phyloP scores from a whole-genome alignment of 805 yeast species.

The Kodamaea jinghongensis region DNA sequence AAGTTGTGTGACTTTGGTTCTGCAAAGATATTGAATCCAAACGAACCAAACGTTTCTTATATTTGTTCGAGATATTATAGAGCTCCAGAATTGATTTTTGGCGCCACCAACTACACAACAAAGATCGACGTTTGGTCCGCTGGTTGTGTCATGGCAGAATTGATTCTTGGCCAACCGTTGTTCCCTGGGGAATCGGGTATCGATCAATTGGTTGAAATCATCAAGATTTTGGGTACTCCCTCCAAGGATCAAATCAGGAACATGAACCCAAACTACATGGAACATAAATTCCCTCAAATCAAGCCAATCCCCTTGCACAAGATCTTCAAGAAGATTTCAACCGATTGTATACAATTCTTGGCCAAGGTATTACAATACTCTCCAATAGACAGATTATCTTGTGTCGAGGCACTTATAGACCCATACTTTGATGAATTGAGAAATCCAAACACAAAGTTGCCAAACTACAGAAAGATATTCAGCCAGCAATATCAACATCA shows the following conservation, averaged over 20 bases:
- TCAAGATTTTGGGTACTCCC: slow-evolving; percentile 94
- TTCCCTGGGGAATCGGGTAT: slow-evolving; percentile 98
- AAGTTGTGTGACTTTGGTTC: slow-evolving; percentile 96
- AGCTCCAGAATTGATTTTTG: slow-evolving; percentile 97
- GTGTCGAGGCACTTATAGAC: slow-evolving; percentile 51
- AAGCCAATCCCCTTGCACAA: slow-evolving; percentile 72
- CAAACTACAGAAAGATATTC: slow-evolving; percentile 43
- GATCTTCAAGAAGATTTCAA: slow-evolving; percentile 58
- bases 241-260: slow-evolving; percentile 84
- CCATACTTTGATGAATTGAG: slow-evolving; percentile 57
- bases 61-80: slow-evolving; percentile 95
- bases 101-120: slow-evolving; percentile 94
- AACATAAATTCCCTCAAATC: slow-evolving; percentile 89
- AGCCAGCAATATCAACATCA: slow-evolving; percentile 30
- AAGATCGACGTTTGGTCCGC: slow-evolving; percentile 97
- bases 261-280: slow-evolving; percentile 97
- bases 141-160: slow-evolving; percentile 97
- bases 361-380: slow-evolving; percentile 62
- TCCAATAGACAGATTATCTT: slow-evolving; percentile 61
- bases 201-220: slow-evolving; percentile 94
- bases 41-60: slow-evolving; percentile 93
- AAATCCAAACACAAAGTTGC: slow-evolving; percentile 34
- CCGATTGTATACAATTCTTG: slow-evolving; percentile 55
- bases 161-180: slow-evolving; percentile 90
- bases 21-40: slow-evolving; percentile 85